Base-by-base conservation (phyloP, 228 moss, liverwort and hornwort species). In the Sphagnum magellanicum region DNA sequence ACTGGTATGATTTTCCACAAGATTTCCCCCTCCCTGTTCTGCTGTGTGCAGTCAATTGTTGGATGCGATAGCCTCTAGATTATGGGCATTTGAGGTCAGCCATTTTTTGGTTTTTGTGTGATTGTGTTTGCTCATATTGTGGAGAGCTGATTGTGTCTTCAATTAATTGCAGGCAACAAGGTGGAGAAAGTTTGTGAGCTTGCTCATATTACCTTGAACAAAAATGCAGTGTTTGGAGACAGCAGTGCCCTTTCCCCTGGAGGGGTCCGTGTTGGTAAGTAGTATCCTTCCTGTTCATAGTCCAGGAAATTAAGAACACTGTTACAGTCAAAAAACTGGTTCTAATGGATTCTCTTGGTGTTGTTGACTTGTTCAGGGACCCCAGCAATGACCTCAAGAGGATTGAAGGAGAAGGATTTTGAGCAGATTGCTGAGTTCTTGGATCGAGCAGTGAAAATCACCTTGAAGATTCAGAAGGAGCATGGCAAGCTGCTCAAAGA, bases 401-500 rank as follows among this genome's bases (percentile, higher is more conserved):
- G 96, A 0, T 52, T 96, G 81, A 96, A 92, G 83, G 96, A 92
- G 81, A 92, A 91, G 71, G 96, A 96, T 75, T 96, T 96, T n/a
- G 96, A 88, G 86, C 81, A 87, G 76, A 92, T 96, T 16, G 92
- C 89, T 0, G 88, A 91, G 12, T 92, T 96, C 58, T 67, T 92
- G 73, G 87, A 89, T 68, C 81, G 89, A 8, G 96, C 93, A 6
- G 85, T 96, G 66, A 86, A 96, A 68, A 96, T 96, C 77, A 96
- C 91, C 4, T 69, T 96, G 67, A 76, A 82, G 63, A 69, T 96
- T 6, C 96, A 96, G 77, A 96, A 91, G 67, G 89, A 96, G 75
- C 83, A 81, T 51, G 96, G 92, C 66, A 93, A 96, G 78, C 60
- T 96, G 63, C 79, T 96, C 6, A 87, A 81, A 67, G 96, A 96